A percentile compares a stretch with the other conserved stretches of the same genome.
phyloP scores from a whole-genome alignment of 345 rosid species.

The Bruguiera parviflora region DNA sequence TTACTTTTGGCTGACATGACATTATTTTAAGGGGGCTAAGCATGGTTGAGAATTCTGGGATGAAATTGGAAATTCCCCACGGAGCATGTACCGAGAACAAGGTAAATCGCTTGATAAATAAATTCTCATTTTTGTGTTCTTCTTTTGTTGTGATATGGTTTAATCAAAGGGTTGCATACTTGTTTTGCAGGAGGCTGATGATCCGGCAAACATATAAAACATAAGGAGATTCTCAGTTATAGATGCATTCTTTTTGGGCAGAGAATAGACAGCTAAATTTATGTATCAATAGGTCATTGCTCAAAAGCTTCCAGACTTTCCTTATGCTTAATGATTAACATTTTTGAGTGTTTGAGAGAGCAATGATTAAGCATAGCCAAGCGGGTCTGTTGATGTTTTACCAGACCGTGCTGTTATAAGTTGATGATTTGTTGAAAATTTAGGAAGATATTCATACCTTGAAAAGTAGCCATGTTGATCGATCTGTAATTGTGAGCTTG shows the following conservation, averaged over 20 bases:
- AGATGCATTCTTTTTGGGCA: constrained; percentile 1
- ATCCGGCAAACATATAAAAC: constrained; percentile 32
- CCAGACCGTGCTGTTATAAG: no score
- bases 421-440: no score
- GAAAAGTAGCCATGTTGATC: no score
- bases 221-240: background rate
- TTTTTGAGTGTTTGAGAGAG: no score
- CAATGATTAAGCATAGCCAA: no score
- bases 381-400: no score
- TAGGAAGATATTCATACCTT: no score
- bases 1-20: background rate
- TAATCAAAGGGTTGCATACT: background rate
- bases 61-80: constrained; percentile 46
- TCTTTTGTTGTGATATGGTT: background rate
- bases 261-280: constrained; percentile 3
- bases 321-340: no score
- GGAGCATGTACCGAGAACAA: constrained; percentile 36
- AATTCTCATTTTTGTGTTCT: background rate
- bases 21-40: constrained; percentile 35
- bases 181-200: constrained; percentile 35
- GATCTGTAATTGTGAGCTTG: no score
- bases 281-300: background rate
- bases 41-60: constrained; percentile 44
- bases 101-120: constrained; percentile 22
- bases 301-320: background rate